Conservation (phyloP, 2,329 filamentous ascomycete genomes). For the Chaetomium sp. region DNA sequence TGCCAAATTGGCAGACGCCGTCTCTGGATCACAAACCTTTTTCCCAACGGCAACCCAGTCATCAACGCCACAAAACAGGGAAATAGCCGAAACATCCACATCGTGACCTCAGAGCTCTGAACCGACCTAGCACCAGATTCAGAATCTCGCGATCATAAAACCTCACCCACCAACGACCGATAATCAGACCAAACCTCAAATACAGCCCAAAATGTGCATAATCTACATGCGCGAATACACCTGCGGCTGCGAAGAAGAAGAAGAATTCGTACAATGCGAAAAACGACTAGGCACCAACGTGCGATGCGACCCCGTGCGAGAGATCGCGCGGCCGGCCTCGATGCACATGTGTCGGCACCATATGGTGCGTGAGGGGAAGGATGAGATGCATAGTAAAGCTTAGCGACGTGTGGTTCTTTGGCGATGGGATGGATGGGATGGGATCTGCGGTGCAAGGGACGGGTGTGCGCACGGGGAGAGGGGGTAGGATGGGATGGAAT, state of each 20-base stretch:
- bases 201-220: constrained; percentile 5
- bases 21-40: no score
- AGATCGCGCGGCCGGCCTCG: neutral
- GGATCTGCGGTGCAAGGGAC: no score
- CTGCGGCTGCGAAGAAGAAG: constrained; percentile 10
- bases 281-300: constrained; percentile 14
- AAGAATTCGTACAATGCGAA: constrained; percentile 10
- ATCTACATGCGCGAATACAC: constrained; percentile 3
- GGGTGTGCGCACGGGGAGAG: no score
- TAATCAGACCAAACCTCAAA: neutral
- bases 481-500: no score
- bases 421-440: neutral
- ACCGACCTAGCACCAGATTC: no score
- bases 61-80: no score
- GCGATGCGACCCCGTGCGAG: constrained; percentile 7
- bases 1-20: no score
- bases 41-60: no score
- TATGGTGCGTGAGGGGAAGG: constrained; percentile 11
- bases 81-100: no score
- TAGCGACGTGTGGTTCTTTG: neutral
- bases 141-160: no score
- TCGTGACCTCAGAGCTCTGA: no score
- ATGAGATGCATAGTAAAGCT: constrained; percentile 7
- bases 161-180: no score
- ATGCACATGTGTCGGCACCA: constrained; percentile 10